A percentile compares a stretch with the other conserved stretches of the same genome.
These are phyloP conservation scores for Parasitella parasitica DNA, from an alignment of 371 early-diverging fungal species.

Conservation along the genomic window DNA sequence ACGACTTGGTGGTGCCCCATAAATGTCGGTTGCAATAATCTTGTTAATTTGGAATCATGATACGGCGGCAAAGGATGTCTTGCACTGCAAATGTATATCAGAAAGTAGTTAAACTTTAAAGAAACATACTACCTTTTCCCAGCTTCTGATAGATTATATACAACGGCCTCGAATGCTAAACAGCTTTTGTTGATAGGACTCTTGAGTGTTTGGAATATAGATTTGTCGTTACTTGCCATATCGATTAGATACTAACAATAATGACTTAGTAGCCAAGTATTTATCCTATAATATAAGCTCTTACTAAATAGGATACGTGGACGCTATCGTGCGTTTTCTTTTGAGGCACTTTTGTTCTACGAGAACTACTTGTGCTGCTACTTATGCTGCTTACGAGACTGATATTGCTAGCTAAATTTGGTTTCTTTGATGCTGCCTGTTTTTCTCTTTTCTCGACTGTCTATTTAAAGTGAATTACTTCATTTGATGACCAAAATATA, in stretches of 20 bases:
- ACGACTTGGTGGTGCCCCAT: slow-evolving; percentile 76
- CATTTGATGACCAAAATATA: background rate
- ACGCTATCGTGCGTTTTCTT: background rate
- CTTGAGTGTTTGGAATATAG: slow-evolving; percentile 12
- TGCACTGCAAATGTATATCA: too few species aligned
- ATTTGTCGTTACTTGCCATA: slow-evolving; percentile 23
- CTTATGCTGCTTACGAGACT: slow-evolving; percentile 8
- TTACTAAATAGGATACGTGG: slow-evolving; percentile 15
- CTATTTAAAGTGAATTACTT: background rate
- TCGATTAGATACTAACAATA: slow-evolving; percentile 8
- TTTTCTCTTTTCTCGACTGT: slow-evolving; percentile 13
- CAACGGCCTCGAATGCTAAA: slow-evolving; percentile 15
- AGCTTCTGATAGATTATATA: slow-evolving; percentile 15
- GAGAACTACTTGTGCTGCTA: background rate
- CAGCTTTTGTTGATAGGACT: slow-evolving; percentile 21
- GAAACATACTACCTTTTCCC: slow-evolving; percentile 9
- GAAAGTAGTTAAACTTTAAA: background rate
- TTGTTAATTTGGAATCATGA: slow-evolving; percentile 90
- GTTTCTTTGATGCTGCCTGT: background rate
- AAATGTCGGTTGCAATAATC: slow-evolving; percentile 82
- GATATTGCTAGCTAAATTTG: background rate
- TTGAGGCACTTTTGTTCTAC: slow-evolving; percentile 8
- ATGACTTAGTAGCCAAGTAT: too few species aligned
- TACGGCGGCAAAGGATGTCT: slow-evolving; percentile 75
- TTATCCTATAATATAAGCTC: background rate